Percentiles rank a stretch among this genome's conserved stretches.
These are phyloP conservation scores for Suillus alpinus DNA, from an alignment of 768 basidiomycete species.

Conservation along the genomic window DNA sequence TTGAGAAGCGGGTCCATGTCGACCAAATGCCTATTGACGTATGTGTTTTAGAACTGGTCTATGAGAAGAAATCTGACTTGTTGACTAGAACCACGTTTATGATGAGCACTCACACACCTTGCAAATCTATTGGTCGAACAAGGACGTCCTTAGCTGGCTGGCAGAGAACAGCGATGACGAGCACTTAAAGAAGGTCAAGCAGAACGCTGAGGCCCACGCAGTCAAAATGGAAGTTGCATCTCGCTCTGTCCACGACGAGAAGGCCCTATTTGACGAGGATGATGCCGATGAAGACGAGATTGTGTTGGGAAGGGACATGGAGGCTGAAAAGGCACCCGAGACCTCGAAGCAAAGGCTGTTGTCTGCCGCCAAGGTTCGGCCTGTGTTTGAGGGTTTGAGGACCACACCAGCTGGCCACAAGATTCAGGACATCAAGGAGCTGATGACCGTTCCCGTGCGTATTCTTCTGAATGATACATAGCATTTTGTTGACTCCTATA, in stretches of 20 bases:
- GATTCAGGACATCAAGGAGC: slow-evolving; percentile 91
- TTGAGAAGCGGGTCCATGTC: slow-evolving; percentile 97
- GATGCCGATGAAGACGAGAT: slow-evolving; percentile 81
- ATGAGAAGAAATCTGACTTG: slow-evolving; percentile 16
- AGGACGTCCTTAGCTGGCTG: slow-evolving; percentile 93
- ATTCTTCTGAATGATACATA: neutral
- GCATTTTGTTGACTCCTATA: slow-evolving; percentile 9
- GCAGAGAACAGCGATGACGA: slow-evolving; percentile 96
- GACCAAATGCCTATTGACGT: slow-evolving; percentile 99
- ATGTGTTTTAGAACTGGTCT: slow-evolving; percentile 25
- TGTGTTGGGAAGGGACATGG: slow-evolving; percentile 60
- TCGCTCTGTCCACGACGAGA: slow-evolving; percentile 82
- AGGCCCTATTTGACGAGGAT: slow-evolving; percentile 85
- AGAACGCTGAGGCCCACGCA: slow-evolving; percentile 88
- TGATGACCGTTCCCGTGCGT: slow-evolving; percentile 91
- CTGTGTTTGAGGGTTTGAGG: slow-evolving; percentile 82
- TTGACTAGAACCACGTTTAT: slow-evolving; percentile 81
- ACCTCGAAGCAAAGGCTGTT: slow-evolving; percentile 75
- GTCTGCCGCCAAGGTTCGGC: slow-evolving; percentile 73
- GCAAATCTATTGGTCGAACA: slow-evolving; percentile 93
- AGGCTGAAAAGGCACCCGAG: slow-evolving; percentile 42
- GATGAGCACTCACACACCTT: slow-evolving; percentile 93
- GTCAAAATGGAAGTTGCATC: slow-evolving; percentile 89
- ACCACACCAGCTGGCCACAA: slow-evolving; percentile 76
- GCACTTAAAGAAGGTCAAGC: slow-evolving; percentile 91